Conservation (phyloP, 306 rosid genomes). For the Cucurbita maxima region DNA sequence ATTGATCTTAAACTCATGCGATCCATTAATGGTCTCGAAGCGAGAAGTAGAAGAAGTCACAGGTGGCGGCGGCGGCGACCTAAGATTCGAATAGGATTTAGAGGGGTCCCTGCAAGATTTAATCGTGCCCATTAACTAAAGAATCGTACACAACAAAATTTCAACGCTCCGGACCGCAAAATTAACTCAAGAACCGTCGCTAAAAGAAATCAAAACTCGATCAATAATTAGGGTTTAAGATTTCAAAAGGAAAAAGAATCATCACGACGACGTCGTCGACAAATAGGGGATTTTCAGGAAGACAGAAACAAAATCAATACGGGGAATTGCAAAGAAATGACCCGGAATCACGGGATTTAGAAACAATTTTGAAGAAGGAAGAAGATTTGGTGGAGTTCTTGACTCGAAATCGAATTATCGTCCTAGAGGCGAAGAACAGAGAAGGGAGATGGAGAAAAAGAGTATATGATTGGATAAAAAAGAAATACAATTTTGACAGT, state of each 20-base stretch:
- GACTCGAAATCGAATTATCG: not conserved
- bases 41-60: conserved; percentile 6
- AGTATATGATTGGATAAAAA: not conserved
- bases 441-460: not conserved
- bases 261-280: not conserved
- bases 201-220: not conserved
- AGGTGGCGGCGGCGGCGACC: conserved; percentile 3
- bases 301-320: not conserved
- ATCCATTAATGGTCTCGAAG: conserved; percentile 5
- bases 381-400: not conserved
- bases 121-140: conserved; percentile 9
- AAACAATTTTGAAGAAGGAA: not conserved
- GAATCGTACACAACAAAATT: not conserved
- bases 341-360: not conserved
- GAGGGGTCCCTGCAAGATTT: conserved; percentile 4
- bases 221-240: conserved; percentile 3
- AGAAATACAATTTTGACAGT: not conserved
- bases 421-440: not conserved
- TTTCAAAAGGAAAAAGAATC: not conserved
- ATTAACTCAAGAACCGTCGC: not conserved
- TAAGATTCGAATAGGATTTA: not conserved
- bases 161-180: not conserved
- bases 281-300: not conserved
- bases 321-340: not conserved
- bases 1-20: conserved; percentile 10